Conservation (phyloP, 768 basidiomycete species). For the Naganishia antarctica region DNA sequence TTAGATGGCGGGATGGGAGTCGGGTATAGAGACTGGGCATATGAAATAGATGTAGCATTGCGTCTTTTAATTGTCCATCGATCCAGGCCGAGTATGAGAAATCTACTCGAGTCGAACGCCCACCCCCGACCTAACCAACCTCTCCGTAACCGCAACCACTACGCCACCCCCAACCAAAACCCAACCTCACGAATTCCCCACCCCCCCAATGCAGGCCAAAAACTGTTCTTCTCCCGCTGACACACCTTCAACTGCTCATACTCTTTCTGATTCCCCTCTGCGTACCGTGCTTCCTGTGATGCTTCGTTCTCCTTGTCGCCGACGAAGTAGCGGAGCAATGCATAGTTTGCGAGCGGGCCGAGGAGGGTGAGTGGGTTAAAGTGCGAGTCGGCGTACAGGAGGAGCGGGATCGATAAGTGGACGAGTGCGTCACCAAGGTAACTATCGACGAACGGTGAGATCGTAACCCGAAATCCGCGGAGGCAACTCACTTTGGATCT, state of each 20-base stretch:
- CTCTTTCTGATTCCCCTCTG: slow-evolving; percentile 24
- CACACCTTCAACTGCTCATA: slow-evolving; percentile 28
- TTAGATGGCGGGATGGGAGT: not conserved
- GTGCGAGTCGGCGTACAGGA: slow-evolving; percentile 30
- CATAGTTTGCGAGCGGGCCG: slow-evolving; percentile 35
- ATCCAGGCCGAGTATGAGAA: not conserved
- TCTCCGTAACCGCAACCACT: slow-evolving; percentile 26
- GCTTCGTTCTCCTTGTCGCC: slow-evolving; percentile 40
- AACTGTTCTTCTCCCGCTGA: slow-evolving; percentile 35
- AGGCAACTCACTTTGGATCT: slow-evolving; percentile 37
- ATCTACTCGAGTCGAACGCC: not conserved
- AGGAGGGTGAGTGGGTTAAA: slow-evolving; percentile 40
- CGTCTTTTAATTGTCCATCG: too few species aligned
- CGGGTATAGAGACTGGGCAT: too few species aligned
- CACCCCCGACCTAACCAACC: not conserved
- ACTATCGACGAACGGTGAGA: slow-evolving; percentile 17
- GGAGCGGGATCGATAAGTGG: slow-evolving; percentile 34
- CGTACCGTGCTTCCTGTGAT: slow-evolving; percentile 31
- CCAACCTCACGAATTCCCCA: slow-evolving; percentile 33
- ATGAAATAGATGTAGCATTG: too few species aligned
- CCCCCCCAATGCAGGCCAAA: slow-evolving; percentile 34
- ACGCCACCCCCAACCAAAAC: slow-evolving; percentile 27
- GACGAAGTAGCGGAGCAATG: slow-evolving; percentile 35
- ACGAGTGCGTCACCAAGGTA: slow-evolving; percentile 34
- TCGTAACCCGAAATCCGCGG: not conserved